A percentile compares a stretch with the other conserved stretches of the same genome.
Conservation (phyloP, 75 land plant genomes). For the Cunninghamia lanceolata region DNA sequence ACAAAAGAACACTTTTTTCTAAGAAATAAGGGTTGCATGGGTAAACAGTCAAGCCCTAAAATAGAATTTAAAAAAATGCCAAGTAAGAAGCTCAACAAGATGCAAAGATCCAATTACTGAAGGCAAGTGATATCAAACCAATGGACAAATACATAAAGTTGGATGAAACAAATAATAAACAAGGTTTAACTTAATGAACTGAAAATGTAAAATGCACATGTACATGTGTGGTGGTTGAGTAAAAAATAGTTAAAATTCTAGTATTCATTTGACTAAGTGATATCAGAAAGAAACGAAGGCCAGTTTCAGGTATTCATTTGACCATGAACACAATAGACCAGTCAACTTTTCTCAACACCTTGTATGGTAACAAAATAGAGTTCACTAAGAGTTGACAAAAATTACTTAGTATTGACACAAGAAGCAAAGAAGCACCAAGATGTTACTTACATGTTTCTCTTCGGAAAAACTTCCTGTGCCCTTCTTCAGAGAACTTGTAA, state of each 20-base stretch:
- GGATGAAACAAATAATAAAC: not conserved
- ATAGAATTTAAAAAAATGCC: not conserved
- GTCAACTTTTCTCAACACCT: not conserved
- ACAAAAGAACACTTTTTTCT: not conserved
- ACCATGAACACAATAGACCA: not conserved
- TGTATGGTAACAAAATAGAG: not conserved
- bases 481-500: conserved; percentile 50
- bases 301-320: not conserved
- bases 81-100: not conserved
- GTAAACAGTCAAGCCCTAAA: not conserved
- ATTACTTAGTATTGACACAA: not conserved
- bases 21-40: not conserved
- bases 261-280: conserved; percentile 2
- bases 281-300: not conserved
- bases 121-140: not conserved
- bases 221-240: not conserved
- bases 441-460: conserved; percentile 65
- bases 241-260: not conserved
- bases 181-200: not conserved
- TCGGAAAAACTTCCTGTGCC: conserved; percentile 67
- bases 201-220: not conserved
- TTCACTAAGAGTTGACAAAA: not conserved
- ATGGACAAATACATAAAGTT: not conserved
- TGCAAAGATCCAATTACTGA: not conserved
- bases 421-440: not conserved